Evolutionary conservation across 345 rosid species (phyloP).

Genomic region (rapeseed (Brassica napus)): Da-Ae NC_063446.1:12760001-12760500

Average conservation of each 20-base stretch:
- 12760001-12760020: not conserved
- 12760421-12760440: not conserved
- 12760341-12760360: not conserved
- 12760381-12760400: not conserved
- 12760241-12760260: not conserved
- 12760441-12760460: slow-evolving; percentile 4
- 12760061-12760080: not conserved
- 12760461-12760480: not conserved
- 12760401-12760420: not conserved
- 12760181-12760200: not conserved
- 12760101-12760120: not conserved
- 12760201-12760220: not conserved
- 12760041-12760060: no score
- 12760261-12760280: not conserved
- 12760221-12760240: not conserved
- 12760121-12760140: not conserved
- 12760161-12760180: not conserved
- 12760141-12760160: not conserved
- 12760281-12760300: not conserved
- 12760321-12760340: not conserved
- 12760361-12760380: not conserved
- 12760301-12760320: not conserved
- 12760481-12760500: slow-evolving; percentile 1
- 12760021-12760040: not conserved
- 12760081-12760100: not conserved